Evolutionary conservation across 768 basidiomycete species (phyloP).

Genomic region (Collybiopsis luxurians): DNA sequence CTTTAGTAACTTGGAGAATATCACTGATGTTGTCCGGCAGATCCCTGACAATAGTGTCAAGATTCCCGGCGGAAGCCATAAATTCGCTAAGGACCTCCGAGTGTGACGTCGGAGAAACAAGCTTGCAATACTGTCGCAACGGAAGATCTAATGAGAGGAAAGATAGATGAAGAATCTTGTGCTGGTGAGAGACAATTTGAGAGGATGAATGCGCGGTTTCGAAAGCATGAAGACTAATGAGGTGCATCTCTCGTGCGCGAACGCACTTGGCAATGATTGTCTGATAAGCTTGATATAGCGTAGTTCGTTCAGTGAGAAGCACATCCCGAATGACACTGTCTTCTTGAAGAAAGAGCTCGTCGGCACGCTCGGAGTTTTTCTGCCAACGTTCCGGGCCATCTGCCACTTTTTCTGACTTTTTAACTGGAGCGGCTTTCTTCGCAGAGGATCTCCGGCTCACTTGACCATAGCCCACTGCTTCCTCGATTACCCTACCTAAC

Average conservation of each 20-base stretch:
- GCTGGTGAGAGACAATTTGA: conserved; percentile 47
- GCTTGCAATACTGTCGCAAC: conserved; percentile 58
- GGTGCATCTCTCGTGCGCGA: conserved; percentile 63
- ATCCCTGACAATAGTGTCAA: conserved; percentile 47
- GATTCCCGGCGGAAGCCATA: conserved; percentile 46
- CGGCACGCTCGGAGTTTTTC: conserved; percentile 40
- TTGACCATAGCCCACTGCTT: conserved; percentile 55
- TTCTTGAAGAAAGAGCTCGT: conserved; percentile 53
- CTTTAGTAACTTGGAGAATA: conserved; percentile 55
- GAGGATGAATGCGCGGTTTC: conserved; percentile 34
- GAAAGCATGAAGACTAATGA: conserved; percentile 48
- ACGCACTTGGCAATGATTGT: conserved; percentile 66
- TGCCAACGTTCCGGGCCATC: conserved; percentile 41
- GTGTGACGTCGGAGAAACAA: conserved; percentile 56
- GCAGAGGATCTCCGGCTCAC: conserved; percentile 24
- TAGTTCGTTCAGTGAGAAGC: conserved; percentile 66
- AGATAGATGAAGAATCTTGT: conserved; percentile 56
- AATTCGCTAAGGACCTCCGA: conserved; percentile 55
- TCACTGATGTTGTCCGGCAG: conserved; percentile 49
- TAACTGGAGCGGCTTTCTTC: conserved; percentile 35
- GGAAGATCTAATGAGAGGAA: conserved; percentile 67
- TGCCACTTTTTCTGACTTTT: conserved; percentile 43
- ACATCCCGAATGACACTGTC: conserved; percentile 55
- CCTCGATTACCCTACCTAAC: conserved; percentile 49
- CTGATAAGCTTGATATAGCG: conserved; percentile 73